These are phyloP conservation scores for Malassezia sympodialis DNA, from an alignment of 1,284 basidiomycete genomes.

Conservation along the genomic window DNA sequence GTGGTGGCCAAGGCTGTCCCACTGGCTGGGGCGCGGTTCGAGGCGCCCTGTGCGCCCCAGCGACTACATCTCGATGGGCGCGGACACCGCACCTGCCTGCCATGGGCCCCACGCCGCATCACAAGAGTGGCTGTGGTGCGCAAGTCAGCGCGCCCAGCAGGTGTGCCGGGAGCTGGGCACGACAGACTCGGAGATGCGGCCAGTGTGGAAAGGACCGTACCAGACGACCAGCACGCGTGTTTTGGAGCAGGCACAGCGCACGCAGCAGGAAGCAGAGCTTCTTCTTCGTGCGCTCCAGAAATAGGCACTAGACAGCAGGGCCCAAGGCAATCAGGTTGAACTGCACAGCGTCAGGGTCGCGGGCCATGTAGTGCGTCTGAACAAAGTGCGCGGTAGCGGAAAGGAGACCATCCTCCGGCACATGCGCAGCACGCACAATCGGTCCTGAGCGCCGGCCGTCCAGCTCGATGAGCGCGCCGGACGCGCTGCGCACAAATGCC, in stretches of 20 bases:
- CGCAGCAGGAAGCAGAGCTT: not conserved
- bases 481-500: conserved; percentile 35
- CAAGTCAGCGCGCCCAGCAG: not conserved
- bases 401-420: conserved; percentile 24
- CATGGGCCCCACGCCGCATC: not conserved
- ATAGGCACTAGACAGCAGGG: conserved; percentile 1
- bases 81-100: not conserved
- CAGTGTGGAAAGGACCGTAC: not conserved
- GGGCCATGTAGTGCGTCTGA: conserved; percentile 37
- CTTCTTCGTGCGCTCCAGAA: conserved; percentile 1
- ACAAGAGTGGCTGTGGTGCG: conserved; percentile 8
- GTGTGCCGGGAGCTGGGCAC: not conserved
- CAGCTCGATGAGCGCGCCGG: conserved; percentile 36
- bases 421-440: conserved; percentile 24
- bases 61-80: not conserved
- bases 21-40: not conserved
- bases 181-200: not conserved
- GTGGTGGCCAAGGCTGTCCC: not conserved
- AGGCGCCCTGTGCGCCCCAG: not conserved
- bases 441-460: conserved; percentile 42
- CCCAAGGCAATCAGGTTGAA: conserved; percentile 44
- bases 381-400: conserved; percentile 27
- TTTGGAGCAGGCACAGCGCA: not conserved
- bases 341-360: conserved; percentile 35
- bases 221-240: not conserved